A percentile compares a stretch with the other conserved stretches of the same genome.
phyloP scores from a whole-genome alignment of 2,329 filamentous ascomycete genomes.

The Albophoma yamanashiensis region DNA sequence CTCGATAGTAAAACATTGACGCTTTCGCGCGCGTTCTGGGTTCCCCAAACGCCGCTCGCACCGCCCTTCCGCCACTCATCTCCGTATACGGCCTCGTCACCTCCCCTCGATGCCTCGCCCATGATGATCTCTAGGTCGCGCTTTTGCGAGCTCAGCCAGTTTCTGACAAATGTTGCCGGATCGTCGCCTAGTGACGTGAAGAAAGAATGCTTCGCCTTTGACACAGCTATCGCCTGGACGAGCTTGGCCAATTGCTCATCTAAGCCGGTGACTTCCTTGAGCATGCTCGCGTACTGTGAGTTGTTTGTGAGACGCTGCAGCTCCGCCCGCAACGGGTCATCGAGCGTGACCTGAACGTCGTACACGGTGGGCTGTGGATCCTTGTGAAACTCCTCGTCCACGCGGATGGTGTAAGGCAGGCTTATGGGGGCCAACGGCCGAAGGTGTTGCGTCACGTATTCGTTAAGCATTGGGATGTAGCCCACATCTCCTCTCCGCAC shows the following conservation, averaged over 20 bases:
- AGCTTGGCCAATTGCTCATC: conserved; percentile 82
- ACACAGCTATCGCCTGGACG: conserved; percentile 71
- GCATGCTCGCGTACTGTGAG: conserved; percentile 56
- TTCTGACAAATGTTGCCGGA: conserved; percentile 71
- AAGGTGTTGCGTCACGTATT: conserved; percentile 70
- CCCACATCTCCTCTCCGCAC: conserved; percentile 65
- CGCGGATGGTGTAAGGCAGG: conserved; percentile 84
- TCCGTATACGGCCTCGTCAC: conserved; percentile 41
- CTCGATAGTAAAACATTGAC: conserved; percentile 50
- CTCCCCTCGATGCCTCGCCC: conserved; percentile 63
- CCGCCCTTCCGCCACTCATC: conserved; percentile 62
- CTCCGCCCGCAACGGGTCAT: conserved; percentile 66
- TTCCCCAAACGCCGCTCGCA: conserved; percentile 42
- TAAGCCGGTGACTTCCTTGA: conserved; percentile 64
- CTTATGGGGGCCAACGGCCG: conserved; percentile 70
- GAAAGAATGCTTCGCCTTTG: conserved; percentile 86
- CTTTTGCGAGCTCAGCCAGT: conserved; percentile 87
- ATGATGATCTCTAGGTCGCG: conserved; percentile 81
- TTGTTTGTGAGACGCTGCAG: conserved; percentile 58
- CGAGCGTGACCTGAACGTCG: conserved; percentile 75
- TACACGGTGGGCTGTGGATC: conserved; percentile 73
- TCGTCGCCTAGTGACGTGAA: conserved; percentile 69
- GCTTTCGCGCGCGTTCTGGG: conserved; percentile 49
- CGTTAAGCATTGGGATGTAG: conserved; percentile 76
- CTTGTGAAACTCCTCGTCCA: conserved; percentile 74